Evolutionary conservation across 176 grass and related monocot species (phyloP).

Genomic region (Pontederia crassipes): DNA sequence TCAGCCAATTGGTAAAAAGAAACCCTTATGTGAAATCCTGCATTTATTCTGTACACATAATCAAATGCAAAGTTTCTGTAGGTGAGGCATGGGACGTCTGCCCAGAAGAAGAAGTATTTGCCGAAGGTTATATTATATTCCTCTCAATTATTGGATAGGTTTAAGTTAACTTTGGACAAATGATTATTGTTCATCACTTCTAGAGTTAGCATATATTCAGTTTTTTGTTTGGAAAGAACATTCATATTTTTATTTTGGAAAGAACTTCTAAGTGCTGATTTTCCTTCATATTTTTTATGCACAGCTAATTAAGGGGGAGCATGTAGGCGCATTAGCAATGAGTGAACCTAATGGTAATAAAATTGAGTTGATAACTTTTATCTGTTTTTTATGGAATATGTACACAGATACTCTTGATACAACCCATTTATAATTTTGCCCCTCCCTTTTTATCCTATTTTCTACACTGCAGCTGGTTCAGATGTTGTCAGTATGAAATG

Average conservation of each 20-base stretch:
- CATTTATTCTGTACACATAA: not conserved
- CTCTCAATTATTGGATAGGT: not conserved
- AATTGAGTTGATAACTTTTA: not conserved
- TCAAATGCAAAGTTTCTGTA: constrained; percentile 16
- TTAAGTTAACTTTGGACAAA: no score
- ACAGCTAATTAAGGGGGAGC: constrained; percentile 90
- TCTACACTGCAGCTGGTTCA: constrained; percentile 62
- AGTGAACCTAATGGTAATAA: constrained; percentile 90
- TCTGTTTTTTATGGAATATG: constrained; percentile 1
- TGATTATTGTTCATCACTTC: no score
- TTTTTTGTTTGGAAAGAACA: no score
- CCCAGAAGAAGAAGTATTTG: constrained; percentile 68
- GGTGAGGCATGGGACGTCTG: constrained; percentile 65
- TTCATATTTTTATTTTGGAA: no score
- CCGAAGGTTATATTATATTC: constrained; percentile 45
- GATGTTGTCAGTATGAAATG: constrained; percentile 99
- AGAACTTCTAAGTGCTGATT: not conserved
- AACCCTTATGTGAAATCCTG: not conserved
- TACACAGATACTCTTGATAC: not conserved
- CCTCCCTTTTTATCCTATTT: not conserved
- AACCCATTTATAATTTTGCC: not conserved
- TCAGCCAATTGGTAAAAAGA: constrained; percentile 69
- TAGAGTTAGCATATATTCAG: no score
- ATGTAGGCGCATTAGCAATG: constrained; percentile 88
- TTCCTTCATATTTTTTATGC: constrained; percentile 22